Percentiles rank a stretch among this genome's conserved stretches.
Evolutionary conservation across 345 rosid genomes (phyloP).

Genomic region (Erysimum cheiranthoides): DNA sequence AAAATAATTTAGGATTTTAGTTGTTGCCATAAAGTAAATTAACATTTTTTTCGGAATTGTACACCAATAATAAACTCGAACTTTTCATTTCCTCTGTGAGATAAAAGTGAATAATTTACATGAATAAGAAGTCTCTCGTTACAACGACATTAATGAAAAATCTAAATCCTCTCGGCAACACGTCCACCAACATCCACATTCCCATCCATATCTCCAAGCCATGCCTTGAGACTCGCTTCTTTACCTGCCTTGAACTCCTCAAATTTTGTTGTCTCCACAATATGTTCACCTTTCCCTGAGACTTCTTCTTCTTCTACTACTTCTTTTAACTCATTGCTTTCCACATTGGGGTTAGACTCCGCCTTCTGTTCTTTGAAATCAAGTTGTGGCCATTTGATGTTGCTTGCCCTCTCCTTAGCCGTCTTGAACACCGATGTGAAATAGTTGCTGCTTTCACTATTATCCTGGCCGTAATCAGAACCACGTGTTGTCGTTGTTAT

Average conservation of each 20-base stretch:
- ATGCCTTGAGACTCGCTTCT: constrained; percentile 81
- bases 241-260: constrained; percentile 76
- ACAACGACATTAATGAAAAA: neutral
- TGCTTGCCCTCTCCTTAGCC: constrained; percentile 77
- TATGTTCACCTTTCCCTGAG: constrained; percentile 35
- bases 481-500: constrained; percentile 46
- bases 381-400: constrained; percentile 72
- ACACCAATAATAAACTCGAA: neutral
- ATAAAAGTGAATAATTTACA: neutral
- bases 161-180: constrained; percentile 33
- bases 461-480: constrained; percentile 48
- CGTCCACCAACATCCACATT: constrained; percentile 35
- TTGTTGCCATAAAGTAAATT: no score
- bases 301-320: constrained; percentile 51
- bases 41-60: no score
- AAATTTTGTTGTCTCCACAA: constrained; percentile 47
- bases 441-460: constrained; percentile 52
- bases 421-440: constrained; percentile 68
- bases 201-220: constrained; percentile 64
- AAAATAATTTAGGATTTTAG: no score
- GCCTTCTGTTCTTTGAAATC: constrained; percentile 56
- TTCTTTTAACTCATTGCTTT: constrained; percentile 58
- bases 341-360: constrained; percentile 45
- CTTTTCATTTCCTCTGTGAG: neutral
- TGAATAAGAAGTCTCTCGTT: neutral